phyloP scores from a whole-genome alignment of 169 alveolate species.

The Plasmodium gonderi region DNA sequence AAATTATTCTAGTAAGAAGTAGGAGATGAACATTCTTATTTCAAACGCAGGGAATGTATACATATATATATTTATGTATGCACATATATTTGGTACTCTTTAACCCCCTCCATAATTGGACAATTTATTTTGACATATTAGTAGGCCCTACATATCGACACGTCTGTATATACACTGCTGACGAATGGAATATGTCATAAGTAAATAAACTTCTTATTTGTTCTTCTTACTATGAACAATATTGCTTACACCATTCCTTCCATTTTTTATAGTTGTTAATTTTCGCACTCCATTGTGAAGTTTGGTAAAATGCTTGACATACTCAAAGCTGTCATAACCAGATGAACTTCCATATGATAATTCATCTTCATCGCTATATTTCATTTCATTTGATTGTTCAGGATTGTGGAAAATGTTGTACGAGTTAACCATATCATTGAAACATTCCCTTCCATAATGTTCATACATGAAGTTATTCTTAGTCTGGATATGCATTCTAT shows the following conservation, averaged over 20 bases:
- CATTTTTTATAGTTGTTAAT: not conserved
- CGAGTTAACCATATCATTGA: not conserved
- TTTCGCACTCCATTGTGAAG: conserved; percentile 22
- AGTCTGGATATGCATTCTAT: not conserved
- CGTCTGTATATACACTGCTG: not conserved
- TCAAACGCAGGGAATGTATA: no score
- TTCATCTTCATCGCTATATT: not conserved
- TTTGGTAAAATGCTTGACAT: conserved; percentile 64
- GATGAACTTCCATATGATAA: conserved; percentile 68
- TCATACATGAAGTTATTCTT: not conserved
- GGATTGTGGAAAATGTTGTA: not conserved
- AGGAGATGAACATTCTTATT: no score
- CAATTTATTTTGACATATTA: no score
- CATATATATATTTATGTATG: no score
- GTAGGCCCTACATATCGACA: no score
- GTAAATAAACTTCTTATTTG: not conserved
- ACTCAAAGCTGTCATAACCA: conserved; percentile 73
- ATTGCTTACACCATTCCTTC: not conserved
- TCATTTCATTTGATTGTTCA: not conserved
- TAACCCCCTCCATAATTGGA: no score
- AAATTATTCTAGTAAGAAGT: no score
- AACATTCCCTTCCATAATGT: not conserved
- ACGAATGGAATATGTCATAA: not conserved
- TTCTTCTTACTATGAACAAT: conserved; percentile 2
- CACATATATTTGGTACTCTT: no score